These are phyloP conservation scores for Alternaria triticina DNA, from an alignment of 2,329 filamentous ascomycete genomes.

Conservation along the genomic window DNA sequence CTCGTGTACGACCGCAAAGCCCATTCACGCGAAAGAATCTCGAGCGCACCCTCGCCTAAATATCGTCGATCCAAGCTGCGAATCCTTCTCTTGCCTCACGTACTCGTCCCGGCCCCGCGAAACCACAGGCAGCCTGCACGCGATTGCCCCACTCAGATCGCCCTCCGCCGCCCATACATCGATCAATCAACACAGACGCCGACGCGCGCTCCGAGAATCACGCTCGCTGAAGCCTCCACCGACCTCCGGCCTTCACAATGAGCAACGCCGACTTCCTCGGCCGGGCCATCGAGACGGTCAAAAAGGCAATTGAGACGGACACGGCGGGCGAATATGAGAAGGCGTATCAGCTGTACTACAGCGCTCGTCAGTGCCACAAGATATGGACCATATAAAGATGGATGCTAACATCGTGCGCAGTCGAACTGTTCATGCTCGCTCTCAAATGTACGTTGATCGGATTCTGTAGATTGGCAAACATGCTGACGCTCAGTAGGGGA, in stretches of 20 bases:
- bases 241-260: conserved; percentile 62
- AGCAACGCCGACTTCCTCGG: conserved; percentile 97
- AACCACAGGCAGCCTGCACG: not conserved
- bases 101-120: not conserved
- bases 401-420: conserved; percentile 45
- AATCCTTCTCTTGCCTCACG: not conserved
- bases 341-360: conserved; percentile 95
- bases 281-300: conserved; percentile 94
- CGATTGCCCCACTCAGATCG: conserved; percentile 6
- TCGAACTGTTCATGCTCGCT: conserved; percentile 98
- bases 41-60: not conserved
- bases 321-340: conserved; percentile 96
- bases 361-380: conserved; percentile 59
- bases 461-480: not conserved
- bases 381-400: not conserved
- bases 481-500: conserved; percentile 63
- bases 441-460: conserved; percentile 72
- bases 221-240: conserved; percentile 8
- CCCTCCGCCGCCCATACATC: conserved; percentile 2
- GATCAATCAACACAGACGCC: conserved; percentile 3
- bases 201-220: conserved; percentile 1
- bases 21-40: not conserved
- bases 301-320: conserved; percentile 96
- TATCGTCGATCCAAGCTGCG: not conserved
- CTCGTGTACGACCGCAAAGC: conserved; percentile 5